Percentiles rank a stretch among this genome's conserved stretches.
Evolutionary conservation across 139 green algal species (phyloP).

Genomic region (Edaphochlamys debaryana): DNA sequence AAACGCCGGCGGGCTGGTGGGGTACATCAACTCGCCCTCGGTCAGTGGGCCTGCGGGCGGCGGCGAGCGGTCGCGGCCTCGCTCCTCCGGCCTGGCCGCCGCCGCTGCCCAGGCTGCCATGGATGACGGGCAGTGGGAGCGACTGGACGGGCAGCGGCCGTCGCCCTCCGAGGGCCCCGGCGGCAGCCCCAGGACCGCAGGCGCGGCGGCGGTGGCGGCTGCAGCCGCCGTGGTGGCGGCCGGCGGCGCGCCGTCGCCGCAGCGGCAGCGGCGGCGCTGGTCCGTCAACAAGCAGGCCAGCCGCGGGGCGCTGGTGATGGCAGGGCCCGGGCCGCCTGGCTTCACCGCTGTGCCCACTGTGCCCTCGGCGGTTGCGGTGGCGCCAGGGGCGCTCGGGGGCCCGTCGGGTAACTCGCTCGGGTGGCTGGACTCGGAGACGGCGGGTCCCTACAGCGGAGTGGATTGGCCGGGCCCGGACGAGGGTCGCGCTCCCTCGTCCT

Average conservation of each 20-base stretch:
- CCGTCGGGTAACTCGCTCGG: no score
- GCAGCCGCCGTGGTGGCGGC: neutral
- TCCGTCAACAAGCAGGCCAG: neutral
- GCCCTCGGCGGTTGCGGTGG: neutral
- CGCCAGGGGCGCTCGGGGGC: no score
- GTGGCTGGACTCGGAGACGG: no score
- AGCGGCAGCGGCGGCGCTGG: slow-evolving; percentile 7
- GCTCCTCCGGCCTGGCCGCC: neutral
- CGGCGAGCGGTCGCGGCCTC: neutral
- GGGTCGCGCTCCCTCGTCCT: no score
- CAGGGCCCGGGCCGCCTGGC: no score
- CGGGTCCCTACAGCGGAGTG: no score
- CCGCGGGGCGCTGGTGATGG: neutral
- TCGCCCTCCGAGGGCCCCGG: no score
- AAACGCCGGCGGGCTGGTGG: neutral
- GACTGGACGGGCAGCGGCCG: neutral
- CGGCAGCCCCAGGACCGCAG: neutral
- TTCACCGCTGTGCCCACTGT: no score
- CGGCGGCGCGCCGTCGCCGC: neutral
- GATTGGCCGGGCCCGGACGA: no score
- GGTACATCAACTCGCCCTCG: neutral
- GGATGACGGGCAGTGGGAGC: neutral
- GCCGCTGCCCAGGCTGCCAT: no score
- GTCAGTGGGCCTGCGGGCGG: neutral
- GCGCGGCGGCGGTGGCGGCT: neutral